Conservation (phyloP, 2,329 filamentous ascomycete genomes). For the Pezicula neosporulosa region DNA sequence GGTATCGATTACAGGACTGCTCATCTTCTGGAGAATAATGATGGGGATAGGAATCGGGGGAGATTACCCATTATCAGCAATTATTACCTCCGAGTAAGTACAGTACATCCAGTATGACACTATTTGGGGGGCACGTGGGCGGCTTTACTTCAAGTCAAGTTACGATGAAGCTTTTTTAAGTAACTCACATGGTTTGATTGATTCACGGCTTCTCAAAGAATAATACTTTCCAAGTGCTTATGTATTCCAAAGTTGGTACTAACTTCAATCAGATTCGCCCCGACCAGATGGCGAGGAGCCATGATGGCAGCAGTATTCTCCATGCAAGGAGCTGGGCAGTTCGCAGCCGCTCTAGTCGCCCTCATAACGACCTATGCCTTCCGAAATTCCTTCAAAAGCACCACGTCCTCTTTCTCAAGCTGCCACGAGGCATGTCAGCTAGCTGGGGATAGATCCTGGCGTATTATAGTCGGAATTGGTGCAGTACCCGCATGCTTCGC, state of each 20-base stretch:
- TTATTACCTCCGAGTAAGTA: constrained; percentile 64
- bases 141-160: not conserved
- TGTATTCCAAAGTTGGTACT: not conserved
- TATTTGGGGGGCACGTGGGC: not conserved
- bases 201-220: not conserved
- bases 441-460: constrained; percentile 79
- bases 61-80: constrained; percentile 76
- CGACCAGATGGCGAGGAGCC: constrained; percentile 75
- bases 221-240: not conserved
- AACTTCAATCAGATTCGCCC: constrained; percentile 60
- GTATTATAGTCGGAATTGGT: constrained; percentile 75
- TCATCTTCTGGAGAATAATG: constrained; percentile 74
- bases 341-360: constrained; percentile 66
- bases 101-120: constrained; percentile 15
- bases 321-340: constrained; percentile 82
- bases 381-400: constrained; percentile 44
- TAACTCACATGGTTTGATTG: not conserved
- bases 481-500: constrained; percentile 75
- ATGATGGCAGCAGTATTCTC: constrained; percentile 84
- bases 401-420: constrained; percentile 37
- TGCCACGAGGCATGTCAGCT: constrained; percentile 63
- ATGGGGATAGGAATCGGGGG: constrained; percentile 80
- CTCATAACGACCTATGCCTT: constrained; percentile 66
- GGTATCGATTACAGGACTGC: constrained; percentile 54
- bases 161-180: too few relatives aligned